Percentiles rank a stretch among this genome's conserved stretches.
phyloP scores from a whole-genome alignment of 345 rosid species.

The Eucalyptus decipiens region DNA sequence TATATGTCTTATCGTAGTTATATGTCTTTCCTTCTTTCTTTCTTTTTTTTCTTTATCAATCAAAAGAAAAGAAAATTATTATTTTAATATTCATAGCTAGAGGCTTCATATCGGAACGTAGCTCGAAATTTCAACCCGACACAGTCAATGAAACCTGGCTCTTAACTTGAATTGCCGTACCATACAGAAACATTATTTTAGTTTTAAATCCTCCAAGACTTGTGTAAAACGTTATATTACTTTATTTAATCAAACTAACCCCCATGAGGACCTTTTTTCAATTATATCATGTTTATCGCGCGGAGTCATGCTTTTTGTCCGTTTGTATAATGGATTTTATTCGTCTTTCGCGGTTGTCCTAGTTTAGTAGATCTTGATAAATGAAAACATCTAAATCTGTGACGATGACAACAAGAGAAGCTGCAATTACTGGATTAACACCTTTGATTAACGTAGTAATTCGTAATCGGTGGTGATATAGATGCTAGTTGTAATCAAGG shows the following conservation, averaged over 20 bases:
- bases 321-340: not conserved
- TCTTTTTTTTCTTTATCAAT: not conserved
- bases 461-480: not conserved
- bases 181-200: not conserved
- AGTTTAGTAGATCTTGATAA: not conserved
- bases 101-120: not conserved
- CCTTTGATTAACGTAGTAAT: not conserved
- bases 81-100: not conserved
- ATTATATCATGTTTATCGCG: not conserved
- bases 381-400: not conserved
- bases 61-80: not conserved
- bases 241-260: not conserved
- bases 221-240: not conserved
- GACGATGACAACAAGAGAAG: not conserved
- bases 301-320: not conserved
- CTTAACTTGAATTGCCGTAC: not conserved
- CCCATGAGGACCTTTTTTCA: not conserved
- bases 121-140: not conserved
- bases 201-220: not conserved
- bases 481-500: not conserved
- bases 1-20: not conserved
- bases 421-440: not conserved
- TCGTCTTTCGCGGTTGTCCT: not conserved
- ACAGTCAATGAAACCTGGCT: not conserved
- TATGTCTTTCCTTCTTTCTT: not conserved